A percentile compares a stretch with the other conserved stretches of the same genome.
Conservation (phyloP, 129 eudicot genomes). For the Chrysanthemum seticuspe region DNA sequence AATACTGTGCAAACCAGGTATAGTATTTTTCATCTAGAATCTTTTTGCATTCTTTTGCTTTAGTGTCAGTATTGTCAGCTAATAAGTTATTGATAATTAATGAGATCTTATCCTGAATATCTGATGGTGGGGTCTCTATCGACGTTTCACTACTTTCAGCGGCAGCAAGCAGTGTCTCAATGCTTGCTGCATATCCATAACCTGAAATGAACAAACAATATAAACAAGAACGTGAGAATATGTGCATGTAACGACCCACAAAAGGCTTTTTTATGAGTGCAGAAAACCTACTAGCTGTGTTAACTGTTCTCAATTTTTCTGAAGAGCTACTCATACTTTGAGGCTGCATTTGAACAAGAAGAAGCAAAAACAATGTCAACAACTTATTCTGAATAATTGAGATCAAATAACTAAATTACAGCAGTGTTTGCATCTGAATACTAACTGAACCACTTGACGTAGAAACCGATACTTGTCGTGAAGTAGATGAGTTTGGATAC, state of each 20-base stretch:
- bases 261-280: slow-evolving; percentile 1
- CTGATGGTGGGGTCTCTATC: slow-evolving; percentile 59
- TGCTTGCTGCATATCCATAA: slow-evolving; percentile 66
- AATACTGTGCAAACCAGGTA: slow-evolving; percentile 82
- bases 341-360: too few species aligned
- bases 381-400: too few species aligned
- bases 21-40: slow-evolving; percentile 50
- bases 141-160: slow-evolving; percentile 65
- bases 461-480: slow-evolving; percentile 19
- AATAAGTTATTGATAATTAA: slow-evolving; percentile 61
- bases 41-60: slow-evolving; percentile 61
- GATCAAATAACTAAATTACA: too few species aligned
- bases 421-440: too few species aligned
- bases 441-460: neutral
- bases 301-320: too few species aligned
- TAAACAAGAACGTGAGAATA: neutral
- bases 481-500: slow-evolving; percentile 43
- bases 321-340: too few species aligned
- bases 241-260: slow-evolving; percentile 31
- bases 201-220: slow-evolving; percentile 33
- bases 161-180: slow-evolving; percentile 72
- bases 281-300: slow-evolving; percentile 46
- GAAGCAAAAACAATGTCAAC: too few species aligned
- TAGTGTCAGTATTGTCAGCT: slow-evolving; percentile 55
- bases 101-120: slow-evolving; percentile 65